Base-by-base conservation (phyloP, 2,329 filamentous ascomycete genomes). In the Colletotrichum noveboracense region DNA sequence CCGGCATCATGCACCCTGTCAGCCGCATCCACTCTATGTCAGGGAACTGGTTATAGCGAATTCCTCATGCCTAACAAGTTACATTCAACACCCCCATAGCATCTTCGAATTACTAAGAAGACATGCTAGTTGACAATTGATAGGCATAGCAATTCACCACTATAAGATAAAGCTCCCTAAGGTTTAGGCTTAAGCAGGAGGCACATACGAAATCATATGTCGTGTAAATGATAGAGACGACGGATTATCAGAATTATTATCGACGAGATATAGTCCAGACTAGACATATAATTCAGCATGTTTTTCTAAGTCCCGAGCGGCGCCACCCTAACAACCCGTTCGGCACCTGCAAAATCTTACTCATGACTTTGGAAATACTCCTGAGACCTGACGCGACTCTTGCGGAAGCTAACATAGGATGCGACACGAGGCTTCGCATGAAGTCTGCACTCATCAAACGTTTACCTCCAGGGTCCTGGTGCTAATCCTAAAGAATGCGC, bases 161-260 rank as follows among this genome's bases (percentile, higher is more conserved):
- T 43, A 0, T n/a, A 43, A 18, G 38, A n/a, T n/a, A 43, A 43
- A 43, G 16, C 7, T 94, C 83, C 86, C 81, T 80, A 89, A 88
- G 79, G 88, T 89, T 79, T 92, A 90, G 90, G 89, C 91, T 81
- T 93, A 83, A 81, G 32, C 2, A 30, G n/a, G 9, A 10, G 56
- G 28, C 26, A 7, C 3, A 7, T 34, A 3, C 9, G 14, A 10
- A 6, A 38, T 38, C 34, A 38, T 16, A n/a, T 12, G 0, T 32
- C n/a, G n/a, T 2, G 43, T 0, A 13, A 52, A 52, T 13, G 43
- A 52, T 52, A 21, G 43, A 21, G 10, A 52, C 3, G 43, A 24
- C 0, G 6, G 12, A 52, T 52, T 24, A 21, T 52, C 21, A n/a
- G 1, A 1, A 48, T 21, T 48, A 12, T 2, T 7, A 13, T 48